These are phyloP conservation scores for Kodamaea leandrae DNA, from an alignment of 805 yeast species.

Conservation along the genomic window DNA sequence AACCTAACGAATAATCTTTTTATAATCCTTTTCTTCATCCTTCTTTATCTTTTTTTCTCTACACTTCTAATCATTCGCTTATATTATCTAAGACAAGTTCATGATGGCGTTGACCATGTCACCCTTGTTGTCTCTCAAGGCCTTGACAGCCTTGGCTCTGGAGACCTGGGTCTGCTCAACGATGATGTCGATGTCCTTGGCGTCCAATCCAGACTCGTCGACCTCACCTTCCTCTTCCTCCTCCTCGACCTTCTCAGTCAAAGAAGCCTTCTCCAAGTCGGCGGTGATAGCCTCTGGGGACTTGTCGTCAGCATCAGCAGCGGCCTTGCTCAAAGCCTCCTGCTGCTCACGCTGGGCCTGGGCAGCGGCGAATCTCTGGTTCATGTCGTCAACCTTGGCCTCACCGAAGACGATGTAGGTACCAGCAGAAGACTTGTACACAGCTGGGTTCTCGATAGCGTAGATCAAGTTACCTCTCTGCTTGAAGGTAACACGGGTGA, in stretches of 20 bases:
- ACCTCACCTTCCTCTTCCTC: constrained; percentile 70
- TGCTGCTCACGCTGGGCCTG: constrained; percentile 70
- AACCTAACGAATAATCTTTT: too few relatives aligned
- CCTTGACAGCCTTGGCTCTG: constrained; percentile 86
- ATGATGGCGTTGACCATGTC: constrained; percentile 96
- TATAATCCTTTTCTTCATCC: background rate
- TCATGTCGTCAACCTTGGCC: constrained; percentile 92
- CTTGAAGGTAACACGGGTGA: constrained; percentile 93
- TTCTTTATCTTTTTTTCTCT: background rate
- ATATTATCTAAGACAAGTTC: constrained; percentile 53
- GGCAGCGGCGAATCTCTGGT: constrained; percentile 80
- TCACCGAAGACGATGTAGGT: constrained; percentile 97
- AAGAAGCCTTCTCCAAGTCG: constrained; percentile 70
- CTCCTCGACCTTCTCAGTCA: constrained; percentile 40
- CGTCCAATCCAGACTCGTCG: constrained; percentile 81
- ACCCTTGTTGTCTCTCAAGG: constrained; percentile 82
- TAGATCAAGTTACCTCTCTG: constrained; percentile 87
- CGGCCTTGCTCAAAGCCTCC: constrained; percentile 45
- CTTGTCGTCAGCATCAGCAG: constrained; percentile 49
- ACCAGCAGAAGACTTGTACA: constrained; percentile 89
- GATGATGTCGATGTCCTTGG: constrained; percentile 80
- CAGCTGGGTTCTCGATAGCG: constrained; percentile 93
- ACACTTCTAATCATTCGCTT: background rate
- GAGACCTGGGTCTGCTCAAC: constrained; percentile 89
- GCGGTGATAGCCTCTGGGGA: constrained; percentile 80